Base-by-base conservation (phyloP, 768 basidiomycete genomes). In the Lentinus tigrinus region DNA sequence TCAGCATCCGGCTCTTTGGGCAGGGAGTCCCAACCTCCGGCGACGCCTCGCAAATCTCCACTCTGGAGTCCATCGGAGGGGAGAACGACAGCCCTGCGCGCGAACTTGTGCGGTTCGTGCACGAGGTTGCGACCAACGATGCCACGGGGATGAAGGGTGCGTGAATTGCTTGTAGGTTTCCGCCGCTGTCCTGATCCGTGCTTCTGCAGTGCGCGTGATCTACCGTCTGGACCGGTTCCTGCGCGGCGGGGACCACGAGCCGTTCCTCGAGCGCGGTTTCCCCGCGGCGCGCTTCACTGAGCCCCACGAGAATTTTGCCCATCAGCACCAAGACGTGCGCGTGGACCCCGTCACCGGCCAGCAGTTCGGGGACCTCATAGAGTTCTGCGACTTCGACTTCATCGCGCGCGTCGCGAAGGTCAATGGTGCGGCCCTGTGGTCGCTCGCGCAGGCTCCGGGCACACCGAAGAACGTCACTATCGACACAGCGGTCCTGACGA, bases 231-330 rank as follows among this genome's bases (percentile, higher is more conserved):
- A 84, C 64, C 75, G 82, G 14, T 84, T 77, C 72, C 73, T 82
- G 27, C 78, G 83, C 19, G 81, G 81, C n/a, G 81, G 82, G 6
- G 82, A 84, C 64, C 81, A 83, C 61, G 62, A 72, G 38, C 76
- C 78, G 17, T 83, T 83, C 79, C 72, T 82, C 26, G 63, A 69
- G 34, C 71, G 71, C 57, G 82, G 81, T 13, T 82, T 78, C 70
- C 72, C 83, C 11, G 83, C 82, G 0, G 78, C 81, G 24, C 77
- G 81, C 24, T 83, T 82, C 72, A 82, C 80, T 0, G 83, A 83
- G 60, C 82, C 81, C 6, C 71, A 79, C 65, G 81, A 84, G 67
- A 77, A 83, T 64, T 83, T 81, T 65, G 80, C 78, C 34, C 81
- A 83, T 64, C 81, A 84, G 67, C 81, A 83, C 65, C 83, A 84